These are phyloP conservation scores for Hansenula lynferdii DNA, from an alignment of 1,139 yeast species.

Conservation along the genomic window DNA sequence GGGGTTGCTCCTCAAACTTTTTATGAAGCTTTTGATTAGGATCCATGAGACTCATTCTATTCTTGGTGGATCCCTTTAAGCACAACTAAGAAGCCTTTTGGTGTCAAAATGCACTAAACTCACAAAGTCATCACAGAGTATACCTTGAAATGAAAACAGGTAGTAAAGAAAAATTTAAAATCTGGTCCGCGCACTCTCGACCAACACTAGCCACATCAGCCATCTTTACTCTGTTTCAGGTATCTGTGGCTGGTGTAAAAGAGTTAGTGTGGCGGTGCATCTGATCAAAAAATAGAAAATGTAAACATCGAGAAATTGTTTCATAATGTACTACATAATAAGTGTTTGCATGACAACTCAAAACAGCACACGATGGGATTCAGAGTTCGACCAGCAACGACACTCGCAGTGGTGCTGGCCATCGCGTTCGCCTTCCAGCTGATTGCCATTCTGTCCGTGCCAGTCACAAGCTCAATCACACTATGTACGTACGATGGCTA, in stretches of 20 bases:
- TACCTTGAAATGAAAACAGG: too few relatives aligned
- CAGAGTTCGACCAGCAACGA: slow-evolving; percentile 30
- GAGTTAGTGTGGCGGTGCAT: neutral
- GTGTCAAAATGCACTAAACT: too few relatives aligned
- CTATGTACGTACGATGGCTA: slow-evolving; percentile 44
- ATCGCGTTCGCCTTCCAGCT: slow-evolving; percentile 50
- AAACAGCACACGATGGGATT: slow-evolving; percentile 23
- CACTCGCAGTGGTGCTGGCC: slow-evolving; percentile 34
- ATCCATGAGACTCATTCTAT: neutral
- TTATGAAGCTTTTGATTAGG: slow-evolving; percentile 10
- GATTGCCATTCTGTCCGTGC: slow-evolving; percentile 55
- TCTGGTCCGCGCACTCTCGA: neutral
- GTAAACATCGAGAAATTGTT: neutral
- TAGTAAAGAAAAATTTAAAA: neutral
- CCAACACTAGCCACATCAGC: neutral
- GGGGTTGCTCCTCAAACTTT: slow-evolving; percentile 9
- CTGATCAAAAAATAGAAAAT: neutral
- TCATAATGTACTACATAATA: too few relatives aligned
- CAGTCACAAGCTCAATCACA: slow-evolving; percentile 46
- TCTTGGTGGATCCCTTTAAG: too few relatives aligned
- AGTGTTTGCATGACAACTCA: neutral
- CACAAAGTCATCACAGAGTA: too few relatives aligned
- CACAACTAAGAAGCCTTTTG: too few relatives aligned
- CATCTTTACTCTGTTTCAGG: too few relatives aligned
- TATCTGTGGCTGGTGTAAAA: neutral